phyloP scores from a whole-genome alignment of 805 yeast genomes.

The Saturnispora ahearnii region DNA sequence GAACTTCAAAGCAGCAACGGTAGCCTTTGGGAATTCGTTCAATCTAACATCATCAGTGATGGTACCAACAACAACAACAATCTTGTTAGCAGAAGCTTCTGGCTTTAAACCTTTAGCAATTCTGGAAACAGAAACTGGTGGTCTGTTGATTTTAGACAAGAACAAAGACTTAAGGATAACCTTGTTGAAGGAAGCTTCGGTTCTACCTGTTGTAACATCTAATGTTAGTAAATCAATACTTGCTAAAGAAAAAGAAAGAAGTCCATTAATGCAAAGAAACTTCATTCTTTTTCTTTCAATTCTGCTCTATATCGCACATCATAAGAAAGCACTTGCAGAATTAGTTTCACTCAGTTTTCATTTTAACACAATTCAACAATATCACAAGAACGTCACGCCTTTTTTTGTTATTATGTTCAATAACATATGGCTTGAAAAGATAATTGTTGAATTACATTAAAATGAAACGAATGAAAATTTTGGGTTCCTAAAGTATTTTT shows the following conservation, averaged over 20 bases:
- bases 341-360: neutral
- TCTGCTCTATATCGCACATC: slow-evolving; percentile 45
- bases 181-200: slow-evolving; percentile 98
- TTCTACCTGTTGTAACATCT: slow-evolving; percentile 60
- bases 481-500: neutral
- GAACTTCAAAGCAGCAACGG: slow-evolving; percentile 99
- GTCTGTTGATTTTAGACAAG: slow-evolving; percentile 98
- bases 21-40: slow-evolving; percentile 88
- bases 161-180: slow-evolving; percentile 88
- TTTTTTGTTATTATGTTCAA: neutral
- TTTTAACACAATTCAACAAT: neutral
- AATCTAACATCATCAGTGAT: slow-evolving; percentile 97
- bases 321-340: slow-evolving; percentile 26
- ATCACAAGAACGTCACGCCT: neutral
- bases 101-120: slow-evolving; percentile 75
- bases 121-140: slow-evolving; percentile 96
- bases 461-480: neutral
- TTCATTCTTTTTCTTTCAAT: slow-evolving; percentile 12
- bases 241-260: slow-evolving; percentile 2
- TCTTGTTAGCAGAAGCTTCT: slow-evolving; percentile 80
- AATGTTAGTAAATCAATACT: slow-evolving; percentile 14
- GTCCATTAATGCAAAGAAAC: neutral
- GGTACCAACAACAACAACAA: slow-evolving; percentile 97
- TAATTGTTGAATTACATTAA: neutral
- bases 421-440: neutral